Evolutionary conservation across 352 stramenopile genomes (phyloP).

Genomic region (Pythium coloratum): DNA sequence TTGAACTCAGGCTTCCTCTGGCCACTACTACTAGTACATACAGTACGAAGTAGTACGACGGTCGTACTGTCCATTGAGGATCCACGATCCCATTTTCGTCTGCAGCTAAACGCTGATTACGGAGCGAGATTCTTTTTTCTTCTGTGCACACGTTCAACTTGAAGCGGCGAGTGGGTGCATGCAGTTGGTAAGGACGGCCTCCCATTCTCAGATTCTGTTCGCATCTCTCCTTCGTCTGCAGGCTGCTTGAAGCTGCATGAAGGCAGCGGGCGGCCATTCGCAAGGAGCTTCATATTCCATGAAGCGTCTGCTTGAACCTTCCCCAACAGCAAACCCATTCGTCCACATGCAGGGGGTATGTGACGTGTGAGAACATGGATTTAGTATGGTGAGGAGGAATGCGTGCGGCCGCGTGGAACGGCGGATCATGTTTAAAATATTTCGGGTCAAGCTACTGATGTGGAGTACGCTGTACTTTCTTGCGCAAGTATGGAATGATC

Average conservation of each 20-base stretch:
- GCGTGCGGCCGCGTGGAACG: background rate
- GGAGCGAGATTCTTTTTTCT: background rate
- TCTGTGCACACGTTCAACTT: background rate
- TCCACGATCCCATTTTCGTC: background rate
- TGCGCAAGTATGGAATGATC: background rate
- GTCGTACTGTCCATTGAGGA: background rate
- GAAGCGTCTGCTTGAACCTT: background rate
- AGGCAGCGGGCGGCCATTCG: background rate
- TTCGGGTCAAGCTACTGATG: no score
- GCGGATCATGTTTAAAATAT: background rate
- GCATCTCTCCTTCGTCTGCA: background rate
- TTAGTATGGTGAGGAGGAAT: background rate
- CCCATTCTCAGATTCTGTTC: background rate
- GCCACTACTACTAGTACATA: no score
- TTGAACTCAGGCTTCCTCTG: no score
- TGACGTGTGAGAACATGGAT: background rate
- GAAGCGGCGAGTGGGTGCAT: background rate
- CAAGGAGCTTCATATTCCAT: no score
- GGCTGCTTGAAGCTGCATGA: background rate
- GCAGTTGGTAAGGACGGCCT: background rate
- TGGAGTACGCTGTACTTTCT: no score
- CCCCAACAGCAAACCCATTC: background rate
- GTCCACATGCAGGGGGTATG: background rate
- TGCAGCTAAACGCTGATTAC: background rate
- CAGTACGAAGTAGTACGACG: background rate